These are phyloP conservation scores for Cyanidiococcus yangmingshanensis DNA, from an alignment of 23 red algal species.

Conservation along the genomic window DNA sequence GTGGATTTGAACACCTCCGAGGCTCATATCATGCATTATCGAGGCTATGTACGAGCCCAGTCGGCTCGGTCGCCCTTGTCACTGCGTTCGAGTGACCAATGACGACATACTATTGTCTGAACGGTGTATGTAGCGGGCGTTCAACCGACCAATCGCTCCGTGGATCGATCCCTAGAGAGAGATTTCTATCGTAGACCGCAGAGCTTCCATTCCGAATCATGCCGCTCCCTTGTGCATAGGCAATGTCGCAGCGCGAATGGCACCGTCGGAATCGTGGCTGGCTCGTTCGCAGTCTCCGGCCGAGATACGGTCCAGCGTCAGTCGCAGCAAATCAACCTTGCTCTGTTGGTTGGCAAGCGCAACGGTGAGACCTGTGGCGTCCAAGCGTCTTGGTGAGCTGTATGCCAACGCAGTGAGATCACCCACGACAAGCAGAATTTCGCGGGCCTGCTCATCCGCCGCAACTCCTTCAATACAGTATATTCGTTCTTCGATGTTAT, in stretches of 20 bases:
- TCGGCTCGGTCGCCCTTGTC: no score
- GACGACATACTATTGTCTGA: no score
- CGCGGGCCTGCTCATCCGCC: neutral
- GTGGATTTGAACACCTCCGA: conserved; percentile 16
- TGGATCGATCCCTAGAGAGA: no score
- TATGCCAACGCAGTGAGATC: neutral
- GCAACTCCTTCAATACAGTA: neutral
- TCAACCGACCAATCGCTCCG: no score
- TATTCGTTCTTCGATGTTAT: neutral
- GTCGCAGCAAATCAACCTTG: neutral
- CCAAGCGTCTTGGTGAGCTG: neutral
- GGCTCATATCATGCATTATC: neutral
- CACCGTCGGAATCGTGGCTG: no score
- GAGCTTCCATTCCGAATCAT: no score
- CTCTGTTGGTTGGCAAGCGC: neutral
- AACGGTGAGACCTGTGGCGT: neutral
- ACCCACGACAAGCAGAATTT: neutral
- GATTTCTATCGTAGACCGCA: no score
- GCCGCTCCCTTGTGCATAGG: no score
- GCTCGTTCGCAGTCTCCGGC: no score
- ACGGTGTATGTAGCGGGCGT: no score
- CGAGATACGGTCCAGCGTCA: neutral
- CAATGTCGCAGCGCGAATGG: no score
- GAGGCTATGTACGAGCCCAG: neutral
- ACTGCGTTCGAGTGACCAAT: no score